phyloP scores from a whole-genome alignment of 2,329 filamentous ascomycete genomes.

The Fusarium beomiforme region DNA sequence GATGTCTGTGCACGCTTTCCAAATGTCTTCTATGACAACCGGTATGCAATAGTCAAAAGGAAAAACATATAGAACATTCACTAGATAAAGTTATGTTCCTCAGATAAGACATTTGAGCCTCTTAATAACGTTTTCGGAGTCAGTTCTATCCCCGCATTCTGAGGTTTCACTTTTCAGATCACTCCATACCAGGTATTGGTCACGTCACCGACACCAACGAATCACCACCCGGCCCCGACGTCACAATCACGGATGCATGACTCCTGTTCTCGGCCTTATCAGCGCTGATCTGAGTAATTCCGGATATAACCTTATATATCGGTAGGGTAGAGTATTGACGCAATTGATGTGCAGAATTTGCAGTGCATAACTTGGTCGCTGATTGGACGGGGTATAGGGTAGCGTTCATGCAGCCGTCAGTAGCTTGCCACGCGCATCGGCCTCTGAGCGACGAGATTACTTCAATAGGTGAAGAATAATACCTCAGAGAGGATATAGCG shows the following conservation, averaged over 20 bases:
- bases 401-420: background rate
- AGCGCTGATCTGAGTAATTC: background rate
- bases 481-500: fast-evolving
- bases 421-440: background rate
- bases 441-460: background rate
- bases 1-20: no score
- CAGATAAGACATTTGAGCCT: no score
- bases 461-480: background rate
- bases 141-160: fast-evolving
- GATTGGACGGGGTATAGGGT: background rate
- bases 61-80: no score
- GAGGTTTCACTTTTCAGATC: background rate
- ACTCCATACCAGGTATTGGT: conserved; percentile 27
- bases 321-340: no score
- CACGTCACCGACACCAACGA: conserved; percentile 17
- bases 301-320: background rate
- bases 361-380: fast-evolving
- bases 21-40: no score
- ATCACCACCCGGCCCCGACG: background rate
- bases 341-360: conserved; percentile 18
- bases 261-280: background rate
- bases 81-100: no score
- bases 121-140: no score
- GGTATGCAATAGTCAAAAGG: no score
- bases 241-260: background rate